phyloP scores from a whole-genome alignment of 148 eudicot genomes.

The Pharnaceum exiguum region DNA sequence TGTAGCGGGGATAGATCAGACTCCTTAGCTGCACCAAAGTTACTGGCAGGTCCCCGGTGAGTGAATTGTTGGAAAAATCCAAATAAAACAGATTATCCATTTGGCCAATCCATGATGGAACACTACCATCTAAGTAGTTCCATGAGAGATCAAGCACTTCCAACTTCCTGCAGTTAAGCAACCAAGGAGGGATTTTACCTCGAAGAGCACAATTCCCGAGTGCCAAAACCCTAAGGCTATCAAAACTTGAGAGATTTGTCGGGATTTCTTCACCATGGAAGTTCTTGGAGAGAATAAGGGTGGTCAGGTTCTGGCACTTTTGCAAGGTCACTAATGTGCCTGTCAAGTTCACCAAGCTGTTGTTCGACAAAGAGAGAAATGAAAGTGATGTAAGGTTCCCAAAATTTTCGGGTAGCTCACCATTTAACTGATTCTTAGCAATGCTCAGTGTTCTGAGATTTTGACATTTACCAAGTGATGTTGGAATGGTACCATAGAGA shows the following conservation, averaged over 20 bases:
- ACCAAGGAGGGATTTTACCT: slow-evolving; percentile 68
- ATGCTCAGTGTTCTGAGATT: slow-evolving; percentile 52
- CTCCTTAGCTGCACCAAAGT: slow-evolving; percentile 55
- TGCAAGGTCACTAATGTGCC: slow-evolving; percentile 54
- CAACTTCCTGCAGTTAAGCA: slow-evolving; percentile 42
- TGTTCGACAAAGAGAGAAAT: slow-evolving; percentile 62
- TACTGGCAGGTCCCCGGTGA: slow-evolving; percentile 67
- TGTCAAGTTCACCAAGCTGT: slow-evolving; percentile 49
- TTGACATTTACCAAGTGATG: slow-evolving; percentile 51
- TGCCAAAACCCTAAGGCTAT: slow-evolving; percentile 50
- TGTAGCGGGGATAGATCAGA: slow-evolving; percentile 34
- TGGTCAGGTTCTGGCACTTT: slow-evolving; percentile 51
- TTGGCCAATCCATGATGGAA: slow-evolving; percentile 72
- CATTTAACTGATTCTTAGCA: slow-evolving; percentile 54
- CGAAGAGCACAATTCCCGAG: slow-evolving; percentile 61
- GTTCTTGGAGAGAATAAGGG: slow-evolving; percentile 67
- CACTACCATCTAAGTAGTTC: slow-evolving; percentile 64
- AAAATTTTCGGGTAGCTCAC: slow-evolving; percentile 53
- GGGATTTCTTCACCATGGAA: slow-evolving; percentile 78
- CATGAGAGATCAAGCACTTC: slow-evolving; percentile 84
- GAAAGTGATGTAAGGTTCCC: slow-evolving; percentile 52
- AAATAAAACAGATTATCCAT: slow-evolving; percentile 80
- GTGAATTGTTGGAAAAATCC: slow-evolving; percentile 78
- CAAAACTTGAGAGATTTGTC: slow-evolving; percentile 34
- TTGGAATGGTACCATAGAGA: slow-evolving; percentile 52